Percentiles rank a stretch among this genome's conserved stretches.
Evolutionary conservation across 768 basidiomycete species (phyloP).

Genomic region (Kwoniella bestiolae): DNA sequence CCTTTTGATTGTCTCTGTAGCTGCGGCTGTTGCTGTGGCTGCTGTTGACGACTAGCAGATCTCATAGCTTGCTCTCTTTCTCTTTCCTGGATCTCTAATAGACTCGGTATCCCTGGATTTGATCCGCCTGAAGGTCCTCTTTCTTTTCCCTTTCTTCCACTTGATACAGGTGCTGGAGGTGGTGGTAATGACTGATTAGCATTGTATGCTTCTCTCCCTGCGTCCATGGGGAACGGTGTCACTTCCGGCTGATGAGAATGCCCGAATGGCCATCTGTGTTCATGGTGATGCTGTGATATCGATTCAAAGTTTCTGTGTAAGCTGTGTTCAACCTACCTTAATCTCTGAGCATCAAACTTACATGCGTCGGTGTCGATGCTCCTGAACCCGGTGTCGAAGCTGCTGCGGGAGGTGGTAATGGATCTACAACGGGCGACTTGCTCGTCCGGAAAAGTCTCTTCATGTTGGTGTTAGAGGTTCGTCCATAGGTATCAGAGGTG

Average conservation of each 20-base stretch:
- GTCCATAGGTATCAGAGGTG: not conserved
- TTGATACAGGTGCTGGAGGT: conserved; percentile 7
- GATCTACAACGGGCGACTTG: conserved; percentile 39
- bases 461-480: conserved; percentile 24
- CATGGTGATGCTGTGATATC: conserved; percentile 23
- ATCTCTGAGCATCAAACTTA: conserved; percentile 3
- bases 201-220: conserved; percentile 23
- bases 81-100: conserved; percentile 37
- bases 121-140: conserved; percentile 13
- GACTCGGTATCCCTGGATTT: conserved; percentile 20
- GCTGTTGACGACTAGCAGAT: conserved; percentile 19
- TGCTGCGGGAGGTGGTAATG: conserved; percentile 40
- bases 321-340: not conserved
- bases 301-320: not conserved
- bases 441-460: conserved; percentile 48
- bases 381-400: conserved; percentile 14
- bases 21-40: conserved; percentile 18
- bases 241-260: conserved; percentile 23
- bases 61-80: conserved; percentile 27
- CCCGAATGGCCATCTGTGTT: conserved; percentile 21
- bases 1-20: conserved; percentile 8
- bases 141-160: conserved; percentile 27
- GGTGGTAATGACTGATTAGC: conserved; percentile 7
- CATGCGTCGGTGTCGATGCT: conserved; percentile 18
- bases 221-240: conserved; percentile 45